Base-by-base conservation (phyloP, 2,329 filamentous ascomycete species). In the Diaporthe helianthi region DNA sequence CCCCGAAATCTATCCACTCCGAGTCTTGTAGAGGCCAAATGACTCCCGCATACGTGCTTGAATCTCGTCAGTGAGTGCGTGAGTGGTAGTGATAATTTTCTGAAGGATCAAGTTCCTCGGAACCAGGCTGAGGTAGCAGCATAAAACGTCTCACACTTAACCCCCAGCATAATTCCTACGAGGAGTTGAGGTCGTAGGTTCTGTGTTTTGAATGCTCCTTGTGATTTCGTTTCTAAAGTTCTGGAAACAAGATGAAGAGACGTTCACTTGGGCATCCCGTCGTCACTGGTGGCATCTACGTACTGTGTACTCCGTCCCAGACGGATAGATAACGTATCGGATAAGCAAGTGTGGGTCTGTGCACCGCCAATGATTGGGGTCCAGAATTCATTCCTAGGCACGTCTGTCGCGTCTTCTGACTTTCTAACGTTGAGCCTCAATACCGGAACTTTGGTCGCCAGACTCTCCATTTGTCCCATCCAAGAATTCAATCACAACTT, bases 311-410 rank as follows among this genome's bases (percentile, higher is more conserved):
- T n/a, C n/a, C n/a, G n/a, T n/a, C n/a, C n/a, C n/a, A n/a, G n/a
- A n/a, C n/a, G n/a, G n/a, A 5, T 38, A 36, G 58, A 63, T 63
- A 63, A 24, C 7, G 44, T 44, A 47, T 17, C 58, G 24, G 58
- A 63, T 63, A 63, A 63, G 58, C 19, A 47, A 63, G 4, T 22
- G 65, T 67, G 65, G 65, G 44, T 41, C 65, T 2, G 8, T 4
- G 2, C 1, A 24, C 3, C 22, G 22, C 29, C 19, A 41, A 49
- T 67, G 29, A 51, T 49, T 67, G 65, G 52, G 52, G 41, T 26
- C 52, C 65, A 55, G 38, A 49, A 58, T 67, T 60, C 52, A 58
- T 67, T 60, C 52, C 65, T 49, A 29, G 53, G 41, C 65, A 26
- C 22, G 44, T 38, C 29, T 17, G 65, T 58, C 65, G 65, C 65